These are phyloP conservation scores for Bjerkandera adusta DNA, from an alignment of 1,284 basidiomycete species.

Conservation along the genomic window DNA sequence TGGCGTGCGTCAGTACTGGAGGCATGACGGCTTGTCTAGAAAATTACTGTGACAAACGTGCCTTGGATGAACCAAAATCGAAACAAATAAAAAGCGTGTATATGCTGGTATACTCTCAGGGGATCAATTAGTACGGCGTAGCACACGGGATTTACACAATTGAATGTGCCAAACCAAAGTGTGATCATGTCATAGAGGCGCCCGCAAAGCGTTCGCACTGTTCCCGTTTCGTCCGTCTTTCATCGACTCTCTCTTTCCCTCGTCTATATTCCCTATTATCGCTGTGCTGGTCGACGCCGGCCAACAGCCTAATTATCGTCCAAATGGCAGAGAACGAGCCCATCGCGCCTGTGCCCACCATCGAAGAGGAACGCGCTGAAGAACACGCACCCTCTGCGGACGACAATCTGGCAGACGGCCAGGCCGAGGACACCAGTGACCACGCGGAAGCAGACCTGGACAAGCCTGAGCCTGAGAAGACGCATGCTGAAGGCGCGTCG, in stretches of 20 bases:
- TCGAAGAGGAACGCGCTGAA: conserved; percentile 15
- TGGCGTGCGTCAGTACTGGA: too few species aligned
- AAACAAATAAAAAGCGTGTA: too few species aligned
- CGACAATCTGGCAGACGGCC: neutral
- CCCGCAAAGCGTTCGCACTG: too few species aligned
- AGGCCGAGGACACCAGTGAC: conserved; percentile 30
- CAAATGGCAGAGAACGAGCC: conserved; percentile 47
- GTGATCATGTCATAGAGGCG: too few species aligned
- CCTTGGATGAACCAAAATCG: too few species aligned
- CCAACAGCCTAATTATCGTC: conserved; percentile 16
- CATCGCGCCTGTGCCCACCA: conserved; percentile 27
- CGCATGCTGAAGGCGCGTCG: conserved; percentile 10
- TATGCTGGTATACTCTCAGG: too few species aligned
- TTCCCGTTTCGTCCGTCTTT: neutral
- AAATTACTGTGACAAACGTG: too few species aligned
- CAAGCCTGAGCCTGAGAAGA: conserved; percentile 26
- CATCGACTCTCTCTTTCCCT: conserved; percentile 6
- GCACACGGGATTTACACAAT: too few species aligned
- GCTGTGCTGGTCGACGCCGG: conserved; percentile 15
- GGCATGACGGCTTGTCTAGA: too few species aligned
- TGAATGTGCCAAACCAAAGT: too few species aligned
- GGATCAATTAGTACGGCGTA: too few species aligned
- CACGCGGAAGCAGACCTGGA: conserved; percentile 49
- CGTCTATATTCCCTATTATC: conserved; percentile 13
- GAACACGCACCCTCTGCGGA: conserved; percentile 9